Percentiles rank a stretch among this genome's conserved stretches.
Conservation (phyloP, 2,329 filamentous ascomycete species). For the Sporothrix pallida region DNA sequence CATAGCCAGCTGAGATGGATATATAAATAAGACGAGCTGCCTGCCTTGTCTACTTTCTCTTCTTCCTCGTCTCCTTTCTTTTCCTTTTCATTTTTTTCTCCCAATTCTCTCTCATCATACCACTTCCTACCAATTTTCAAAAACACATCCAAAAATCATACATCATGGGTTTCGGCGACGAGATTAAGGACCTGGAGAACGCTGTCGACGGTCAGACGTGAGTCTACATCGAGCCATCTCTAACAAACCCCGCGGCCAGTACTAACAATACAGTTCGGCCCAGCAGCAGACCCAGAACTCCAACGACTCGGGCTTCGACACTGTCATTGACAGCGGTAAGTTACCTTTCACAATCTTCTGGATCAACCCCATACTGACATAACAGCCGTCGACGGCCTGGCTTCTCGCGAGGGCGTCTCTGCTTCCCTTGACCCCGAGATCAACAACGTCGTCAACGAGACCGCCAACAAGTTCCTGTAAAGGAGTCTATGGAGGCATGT, state of each 20-base stretch:
- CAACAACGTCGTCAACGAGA: slow-evolving; percentile 47
- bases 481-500: neutral
- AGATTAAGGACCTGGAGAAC: slow-evolving; percentile 44
- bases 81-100: neutral
- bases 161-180: slow-evolving; percentile 40
- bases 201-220: slow-evolving; percentile 44
- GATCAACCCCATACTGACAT: neutral
- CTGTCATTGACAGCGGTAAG: slow-evolving; percentile 45
- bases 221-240: neutral
- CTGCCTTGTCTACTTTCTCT: neutral
- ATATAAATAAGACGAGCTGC: slow-evolving; percentile 27
- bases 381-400: slow-evolving; percentile 44
- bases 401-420: slow-evolving; percentile 45
- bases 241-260: neutral
- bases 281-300: slow-evolving; percentile 42
- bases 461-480: slow-evolving; percentile 43
- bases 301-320: slow-evolving; percentile 45
- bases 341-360: too few relatives aligned
- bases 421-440: slow-evolving; percentile 44
- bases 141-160: slow-evolving; percentile 20
- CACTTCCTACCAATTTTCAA: neutral
- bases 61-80: neutral
- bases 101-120: neutral
- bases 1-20: neutral
- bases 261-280: slow-evolving; percentile 39